Evolutionary conservation across 352 stramenopile species (phyloP).

Genomic region (Pseudoperonospora humuli): DNA sequence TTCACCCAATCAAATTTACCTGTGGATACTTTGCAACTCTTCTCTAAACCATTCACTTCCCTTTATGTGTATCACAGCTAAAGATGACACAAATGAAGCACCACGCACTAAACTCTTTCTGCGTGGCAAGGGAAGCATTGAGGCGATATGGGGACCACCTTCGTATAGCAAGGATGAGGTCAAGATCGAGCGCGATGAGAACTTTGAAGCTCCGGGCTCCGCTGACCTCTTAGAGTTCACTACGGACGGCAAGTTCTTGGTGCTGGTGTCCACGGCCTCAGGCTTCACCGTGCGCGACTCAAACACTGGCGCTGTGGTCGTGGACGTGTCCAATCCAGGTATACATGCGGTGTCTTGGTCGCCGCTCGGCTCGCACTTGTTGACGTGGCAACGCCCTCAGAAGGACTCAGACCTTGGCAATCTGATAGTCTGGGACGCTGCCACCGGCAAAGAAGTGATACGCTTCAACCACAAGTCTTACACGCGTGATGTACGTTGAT

Average conservation of each 20-base stretch:
- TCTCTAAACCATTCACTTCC: not conserved
- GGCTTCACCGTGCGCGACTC: constrained; percentile 66
- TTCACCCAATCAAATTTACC: too few relatives aligned
- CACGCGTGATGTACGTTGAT: constrained; percentile 56
- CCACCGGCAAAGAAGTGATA: constrained; percentile 44
- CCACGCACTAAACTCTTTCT: constrained; percentile 81
- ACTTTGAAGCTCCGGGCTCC: constrained; percentile 29
- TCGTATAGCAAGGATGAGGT: constrained; percentile 37
- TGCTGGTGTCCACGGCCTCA: constrained; percentile 48
- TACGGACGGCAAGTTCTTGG: constrained; percentile 52
- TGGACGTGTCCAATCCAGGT: constrained; percentile 60
- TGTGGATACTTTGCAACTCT: too few relatives aligned
- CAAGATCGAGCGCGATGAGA: constrained; percentile 47
- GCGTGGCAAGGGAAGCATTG: constrained; percentile 65
- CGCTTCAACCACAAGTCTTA: constrained; percentile 86
- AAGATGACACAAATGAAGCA: constrained; percentile 8
- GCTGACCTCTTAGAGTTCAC: constrained; percentile 74
- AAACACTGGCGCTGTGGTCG: constrained; percentile 49
- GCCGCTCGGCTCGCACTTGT: constrained; percentile 67
- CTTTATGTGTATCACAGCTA: constrained; percentile 1
- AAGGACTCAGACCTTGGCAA: constrained; percentile 71
- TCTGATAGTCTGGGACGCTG: constrained; percentile 74
- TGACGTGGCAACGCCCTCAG: constrained; percentile 83
- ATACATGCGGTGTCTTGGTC: constrained; percentile 79
- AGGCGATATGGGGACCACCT: constrained; percentile 65